A percentile compares a stretch with the other conserved stretches of the same genome.
phyloP scores from a whole-genome alignment of 2,329 filamentous ascomycete species.

The Ophiostoma sp. region DNA sequence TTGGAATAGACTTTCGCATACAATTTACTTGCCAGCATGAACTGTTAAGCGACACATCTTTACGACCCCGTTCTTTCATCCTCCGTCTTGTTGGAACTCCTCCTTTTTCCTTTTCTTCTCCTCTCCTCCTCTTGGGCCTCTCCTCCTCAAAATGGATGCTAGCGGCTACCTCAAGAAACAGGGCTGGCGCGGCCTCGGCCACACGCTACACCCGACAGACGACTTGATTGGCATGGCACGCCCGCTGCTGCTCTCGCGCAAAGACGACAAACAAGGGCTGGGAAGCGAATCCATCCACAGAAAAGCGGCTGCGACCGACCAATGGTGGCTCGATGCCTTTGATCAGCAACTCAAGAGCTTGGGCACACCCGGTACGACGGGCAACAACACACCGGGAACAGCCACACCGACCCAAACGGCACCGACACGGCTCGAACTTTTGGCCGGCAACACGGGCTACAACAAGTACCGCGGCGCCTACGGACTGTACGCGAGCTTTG shows the following conservation, averaged over 20 bases:
- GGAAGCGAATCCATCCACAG: constrained; percentile 70
- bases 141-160: constrained; percentile 68
- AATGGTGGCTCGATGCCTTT: constrained; percentile 97
- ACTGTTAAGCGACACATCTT: not conserved
- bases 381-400: constrained; percentile 31
- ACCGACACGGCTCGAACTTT: constrained; percentile 51
- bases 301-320: constrained; percentile 67
- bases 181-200: constrained; percentile 87
- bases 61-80: not conserved
- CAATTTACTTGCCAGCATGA: not conserved
- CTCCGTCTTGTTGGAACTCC: not conserved
- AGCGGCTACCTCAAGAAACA: constrained; percentile 78
- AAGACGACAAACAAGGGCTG: constrained; percentile 77
- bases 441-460: constrained; percentile 46
- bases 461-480: constrained; percentile 60
- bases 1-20: not conserved
- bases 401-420: constrained; percentile 38
- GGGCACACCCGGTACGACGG: constrained; percentile 56
- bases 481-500: constrained; percentile 81
- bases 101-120: not conserved
- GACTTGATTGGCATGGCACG: constrained; percentile 75
- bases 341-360: constrained; percentile 85
- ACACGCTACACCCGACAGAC: constrained; percentile 76
- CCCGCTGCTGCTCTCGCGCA: constrained; percentile 79
- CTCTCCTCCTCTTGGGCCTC: not conserved